Percentiles rank a stretch among this genome's conserved stretches.
Conservation (phyloP, 139 green algal species). For the Pycnococcus provasolii region DNA sequence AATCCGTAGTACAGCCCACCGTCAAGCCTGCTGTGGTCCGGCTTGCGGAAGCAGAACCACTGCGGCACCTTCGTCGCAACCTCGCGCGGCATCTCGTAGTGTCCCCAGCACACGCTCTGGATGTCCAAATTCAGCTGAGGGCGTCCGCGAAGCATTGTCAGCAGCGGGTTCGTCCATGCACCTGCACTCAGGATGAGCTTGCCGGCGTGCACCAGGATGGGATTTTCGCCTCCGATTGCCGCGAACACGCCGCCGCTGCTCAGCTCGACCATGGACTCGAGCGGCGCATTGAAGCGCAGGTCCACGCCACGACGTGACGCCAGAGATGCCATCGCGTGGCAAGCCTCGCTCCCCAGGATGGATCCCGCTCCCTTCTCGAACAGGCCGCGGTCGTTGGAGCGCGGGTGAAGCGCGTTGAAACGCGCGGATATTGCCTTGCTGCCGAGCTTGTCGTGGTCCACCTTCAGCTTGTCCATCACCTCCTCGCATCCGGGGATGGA, state of each 20-base stretch:
- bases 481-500: not conserved
- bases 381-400: constrained; percentile 11
- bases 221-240: not conserved
- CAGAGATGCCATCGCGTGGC: constrained; percentile 4
- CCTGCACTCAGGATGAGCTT: constrained; percentile 18
- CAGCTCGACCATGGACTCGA: constrained; percentile 6
- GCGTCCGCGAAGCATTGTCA: constrained; percentile 7
- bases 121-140: constrained; percentile 20
- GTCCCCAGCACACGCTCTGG: constrained; percentile 23
- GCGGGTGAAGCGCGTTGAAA: constrained; percentile 5
- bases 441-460: constrained; percentile 17
- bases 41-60: constrained; percentile 30
- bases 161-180: constrained; percentile 24
- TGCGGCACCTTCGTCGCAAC: constrained; percentile 5
- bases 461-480: constrained; percentile 12
- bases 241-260: not conserved
- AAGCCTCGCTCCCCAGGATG: constrained; percentile 3
- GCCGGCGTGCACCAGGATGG: constrained; percentile 1
- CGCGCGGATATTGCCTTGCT: constrained; percentile 1
- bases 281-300: not conserved
- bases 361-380: constrained; percentile 22
- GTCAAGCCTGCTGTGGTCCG: constrained; percentile 7
- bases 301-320: not conserved
- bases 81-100: constrained; percentile 14
- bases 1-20: constrained; percentile 31